phyloP scores from a whole-genome alignment of 2,329 filamentous ascomycete species.

The Colletotrichum viniferum region DNA sequence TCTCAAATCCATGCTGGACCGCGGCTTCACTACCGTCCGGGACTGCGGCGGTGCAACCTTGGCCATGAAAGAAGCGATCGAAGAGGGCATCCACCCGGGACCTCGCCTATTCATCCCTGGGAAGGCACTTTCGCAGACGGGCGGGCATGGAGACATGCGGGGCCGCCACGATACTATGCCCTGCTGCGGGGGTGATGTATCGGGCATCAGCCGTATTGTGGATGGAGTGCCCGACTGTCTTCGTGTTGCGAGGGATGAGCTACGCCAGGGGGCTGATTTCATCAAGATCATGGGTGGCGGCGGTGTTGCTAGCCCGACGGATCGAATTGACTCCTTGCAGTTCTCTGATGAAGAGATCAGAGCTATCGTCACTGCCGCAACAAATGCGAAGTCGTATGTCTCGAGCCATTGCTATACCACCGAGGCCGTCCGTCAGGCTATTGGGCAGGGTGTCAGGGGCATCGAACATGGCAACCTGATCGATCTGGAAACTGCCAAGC shows the following conservation, averaged over 20 bases:
- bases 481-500: neutral
- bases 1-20: slow-evolving; percentile 49
- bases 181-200: slow-evolving; percentile 49
- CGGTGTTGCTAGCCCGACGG: slow-evolving; percentile 60
- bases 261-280: neutral
- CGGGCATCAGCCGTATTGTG: slow-evolving; percentile 47
- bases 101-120: slow-evolving; percentile 60
- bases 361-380: slow-evolving; percentile 55
- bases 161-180: slow-evolving; percentile 34
- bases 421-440: neutral
- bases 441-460: neutral
- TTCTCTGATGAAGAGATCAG: slow-evolving; percentile 61
- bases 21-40: slow-evolving; percentile 64
- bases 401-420: slow-evolving; percentile 48
- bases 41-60: slow-evolving; percentile 60
- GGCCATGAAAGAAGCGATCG: neutral
- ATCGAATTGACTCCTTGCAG: slow-evolving; percentile 56
- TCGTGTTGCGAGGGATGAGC: slow-evolving; percentile 37
- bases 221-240: slow-evolving; percentile 61
- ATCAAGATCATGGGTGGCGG: slow-evolving; percentile 37
- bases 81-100: slow-evolving; percentile 47
- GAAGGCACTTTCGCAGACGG: slow-evolving; percentile 59
- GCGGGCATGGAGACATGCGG: slow-evolving; percentile 59
- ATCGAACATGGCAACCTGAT: neutral
- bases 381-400: slow-evolving; percentile 54